These are phyloP conservation scores for Phylloporus sp. DNA, from an alignment of 768 basidiomycete genomes.

Conservation along the genomic window DNA sequence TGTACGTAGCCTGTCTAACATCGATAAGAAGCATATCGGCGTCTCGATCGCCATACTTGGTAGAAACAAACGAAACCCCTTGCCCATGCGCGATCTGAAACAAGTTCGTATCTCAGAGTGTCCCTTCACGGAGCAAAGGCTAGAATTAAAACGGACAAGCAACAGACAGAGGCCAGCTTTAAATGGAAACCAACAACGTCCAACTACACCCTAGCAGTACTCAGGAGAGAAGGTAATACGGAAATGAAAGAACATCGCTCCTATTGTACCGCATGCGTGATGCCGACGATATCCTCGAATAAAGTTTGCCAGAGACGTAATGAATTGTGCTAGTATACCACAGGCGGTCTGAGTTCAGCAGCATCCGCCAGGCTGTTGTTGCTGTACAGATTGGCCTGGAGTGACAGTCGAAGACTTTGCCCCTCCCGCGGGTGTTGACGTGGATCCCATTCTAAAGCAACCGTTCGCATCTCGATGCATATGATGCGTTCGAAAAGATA, in stretches of 20 bases:
- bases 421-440: constrained; percentile 65
- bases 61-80: neutral
- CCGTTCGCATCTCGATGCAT: neutral
- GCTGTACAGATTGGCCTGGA: constrained; percentile 78
- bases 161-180: constrained; percentile 22
- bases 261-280: constrained; percentile 27
- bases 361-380: constrained; percentile 68
- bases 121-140: constrained; percentile 1
- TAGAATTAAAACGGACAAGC: constrained; percentile 24
- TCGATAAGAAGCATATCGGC: constrained; percentile 27
- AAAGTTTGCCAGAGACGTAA: constrained; percentile 15
- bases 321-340: constrained; percentile 15
- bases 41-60: neutral
- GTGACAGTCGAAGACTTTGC: constrained; percentile 82
- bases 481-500: neutral
- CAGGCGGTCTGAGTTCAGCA: constrained; percentile 50
- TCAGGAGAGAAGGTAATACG: constrained; percentile 28
- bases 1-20: constrained; percentile 10
- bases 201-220: constrained; percentile 23
- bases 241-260: constrained; percentile 33
- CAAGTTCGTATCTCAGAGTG: neutral
- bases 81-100: neutral
- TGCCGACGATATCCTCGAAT: constrained; percentile 24
- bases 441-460: constrained; percentile 71
- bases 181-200: constrained; percentile 26